A percentile compares a stretch with the other conserved stretches of the same genome.
phyloP scores from a whole-genome alignment of 2,329 filamentous ascomycete genomes.

The Aspergillus ochraceus region DNA sequence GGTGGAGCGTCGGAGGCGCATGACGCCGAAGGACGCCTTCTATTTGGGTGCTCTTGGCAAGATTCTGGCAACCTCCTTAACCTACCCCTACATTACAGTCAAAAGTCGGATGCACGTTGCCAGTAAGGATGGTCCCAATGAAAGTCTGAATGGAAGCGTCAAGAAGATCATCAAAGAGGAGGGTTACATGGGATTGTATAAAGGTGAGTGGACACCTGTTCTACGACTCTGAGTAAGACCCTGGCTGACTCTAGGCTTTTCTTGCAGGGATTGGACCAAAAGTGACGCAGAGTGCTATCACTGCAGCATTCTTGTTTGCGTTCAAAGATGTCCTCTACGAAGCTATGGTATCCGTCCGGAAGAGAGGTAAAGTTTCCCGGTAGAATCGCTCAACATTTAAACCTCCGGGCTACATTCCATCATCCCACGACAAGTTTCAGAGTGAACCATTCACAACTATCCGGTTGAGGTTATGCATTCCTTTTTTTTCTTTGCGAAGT shows the following conservation, averaged over 20 bases:
- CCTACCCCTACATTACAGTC: slow-evolving; percentile 97
- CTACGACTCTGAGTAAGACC: neutral
- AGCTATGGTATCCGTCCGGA: slow-evolving; percentile 37
- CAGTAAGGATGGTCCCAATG: slow-evolving; percentile 69
- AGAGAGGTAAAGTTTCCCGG: slow-evolving; percentile 31
- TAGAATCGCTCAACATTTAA: slow-evolving; percentile 17
- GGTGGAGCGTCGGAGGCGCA: slow-evolving; percentile 72
- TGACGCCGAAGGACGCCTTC: slow-evolving; percentile 86
- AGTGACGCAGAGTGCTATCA: slow-evolving; percentile 94
- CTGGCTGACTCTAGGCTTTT: slow-evolving; percentile 9
- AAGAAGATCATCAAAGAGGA: slow-evolving; percentile 80
- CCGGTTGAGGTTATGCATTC: no score
- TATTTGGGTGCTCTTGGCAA: slow-evolving; percentile 91
- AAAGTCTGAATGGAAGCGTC: slow-evolving; percentile 77
- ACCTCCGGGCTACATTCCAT: neutral
- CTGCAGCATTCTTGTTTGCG: slow-evolving; percentile 92
- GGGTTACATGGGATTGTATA: slow-evolving; percentile 89
- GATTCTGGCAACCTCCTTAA: slow-evolving; percentile 87
- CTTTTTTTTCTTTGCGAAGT: no score
- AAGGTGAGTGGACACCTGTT: slow-evolving; percentile 60
- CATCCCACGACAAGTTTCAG: no score
- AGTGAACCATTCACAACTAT: no score
- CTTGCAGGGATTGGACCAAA: slow-evolving; percentile 84
- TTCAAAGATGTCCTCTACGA: slow-evolving; percentile 98
- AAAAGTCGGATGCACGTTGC: slow-evolving; percentile 98